These are phyloP conservation scores for Ocimum tenuiflorum DNA, from an alignment of 257 asterid species.

Conservation along the genomic window DNA sequence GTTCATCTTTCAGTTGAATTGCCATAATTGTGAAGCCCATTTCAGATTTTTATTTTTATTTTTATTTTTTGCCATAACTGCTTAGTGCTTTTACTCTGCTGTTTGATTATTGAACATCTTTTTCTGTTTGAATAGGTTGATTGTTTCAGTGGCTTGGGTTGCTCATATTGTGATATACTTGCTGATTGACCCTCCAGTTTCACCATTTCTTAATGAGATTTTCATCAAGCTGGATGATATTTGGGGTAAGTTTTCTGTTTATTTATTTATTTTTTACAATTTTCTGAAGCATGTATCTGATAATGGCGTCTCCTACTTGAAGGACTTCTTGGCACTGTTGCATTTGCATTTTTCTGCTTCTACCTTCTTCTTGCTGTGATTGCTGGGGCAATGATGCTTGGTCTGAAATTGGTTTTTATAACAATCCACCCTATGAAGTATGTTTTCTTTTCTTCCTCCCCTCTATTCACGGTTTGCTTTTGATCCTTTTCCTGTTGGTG, in stretches of 20 bases:
- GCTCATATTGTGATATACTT: slow-evolving; percentile 80
- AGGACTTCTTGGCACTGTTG: slow-evolving; percentile 89
- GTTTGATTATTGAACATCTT: neutral
- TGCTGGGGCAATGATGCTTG: slow-evolving; percentile 91
- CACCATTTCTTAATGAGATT: slow-evolving; percentile 74
- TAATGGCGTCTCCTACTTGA: slow-evolving; percentile 20
- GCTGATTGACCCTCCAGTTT: slow-evolving; percentile 77
- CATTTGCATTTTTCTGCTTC: slow-evolving; percentile 95
- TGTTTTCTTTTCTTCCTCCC: neutral
- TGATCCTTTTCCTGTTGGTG: neutral
- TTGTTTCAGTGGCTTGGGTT: slow-evolving; percentile 88
- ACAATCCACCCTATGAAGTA: slow-evolving; percentile 96
- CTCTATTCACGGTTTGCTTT: neutral
- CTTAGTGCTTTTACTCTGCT: neutral
- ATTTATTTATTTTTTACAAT: neutral
- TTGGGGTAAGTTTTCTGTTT: slow-evolving; percentile 57
- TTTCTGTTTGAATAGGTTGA: slow-evolving; percentile 55
- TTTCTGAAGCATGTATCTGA: slow-evolving; percentile 8
- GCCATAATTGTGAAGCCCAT: neutral
- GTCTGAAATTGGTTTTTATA: slow-evolving; percentile 71
- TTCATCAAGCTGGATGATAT: slow-evolving; percentile 75
- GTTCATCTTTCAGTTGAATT: neutral
- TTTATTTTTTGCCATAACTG: neutral
- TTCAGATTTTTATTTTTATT: neutral
- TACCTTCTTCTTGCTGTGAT: slow-evolving; percentile 80